Base-by-base conservation (phyloP, 257 asterid species). In the Nicotiana attenuata region DNA sequence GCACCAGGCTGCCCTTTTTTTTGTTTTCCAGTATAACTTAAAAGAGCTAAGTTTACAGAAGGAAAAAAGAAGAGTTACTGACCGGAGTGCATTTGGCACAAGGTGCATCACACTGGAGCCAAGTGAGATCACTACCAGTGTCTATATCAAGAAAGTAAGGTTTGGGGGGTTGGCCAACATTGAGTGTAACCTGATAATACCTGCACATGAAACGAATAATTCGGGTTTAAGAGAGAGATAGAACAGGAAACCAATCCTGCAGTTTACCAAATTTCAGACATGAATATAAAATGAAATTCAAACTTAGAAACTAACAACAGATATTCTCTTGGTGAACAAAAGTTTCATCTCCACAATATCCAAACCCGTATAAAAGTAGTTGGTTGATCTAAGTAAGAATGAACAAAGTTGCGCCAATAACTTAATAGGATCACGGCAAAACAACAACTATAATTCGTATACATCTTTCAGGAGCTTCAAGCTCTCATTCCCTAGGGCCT, bases 81-180 rank as follows among this genome's bases (percentile, higher is more conserved):
- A 91, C 98, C 85, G 97, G 96, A 15, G 83, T 82, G 89, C 99
- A 95, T 87, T 91, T 91, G 16, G 81, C 55, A 83, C 98, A 96
- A 77, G 98, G 99, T 57, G 95, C 97, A 77, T 96, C 97, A 84
- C 99, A 96, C 59, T 92, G 98, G 64, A 94, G 94, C 99, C 99
- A 96, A 14, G 99, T 92, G 55, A 96, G 96, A 71, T 94, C 99
- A 84, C 99, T 96, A 60, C 98, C 99, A 7, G 98, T 94, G 76
- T 96, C 98, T 1, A 94, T 89, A 86, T 96, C 99, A 22, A 96
- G 90, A 88, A 85, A 90, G 86, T 90, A 95, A 5, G 87, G 90
- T 65, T 85, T 89, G 20, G 97, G 88, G 81, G 97, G 97, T 26
- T 80, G 87, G 78, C 99, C 99, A 5, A 96, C 69, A 73, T 41